phyloP scores from a whole-genome alignment of 805 yeast species.

The Aciculoconidium aculeatum region DNA sequence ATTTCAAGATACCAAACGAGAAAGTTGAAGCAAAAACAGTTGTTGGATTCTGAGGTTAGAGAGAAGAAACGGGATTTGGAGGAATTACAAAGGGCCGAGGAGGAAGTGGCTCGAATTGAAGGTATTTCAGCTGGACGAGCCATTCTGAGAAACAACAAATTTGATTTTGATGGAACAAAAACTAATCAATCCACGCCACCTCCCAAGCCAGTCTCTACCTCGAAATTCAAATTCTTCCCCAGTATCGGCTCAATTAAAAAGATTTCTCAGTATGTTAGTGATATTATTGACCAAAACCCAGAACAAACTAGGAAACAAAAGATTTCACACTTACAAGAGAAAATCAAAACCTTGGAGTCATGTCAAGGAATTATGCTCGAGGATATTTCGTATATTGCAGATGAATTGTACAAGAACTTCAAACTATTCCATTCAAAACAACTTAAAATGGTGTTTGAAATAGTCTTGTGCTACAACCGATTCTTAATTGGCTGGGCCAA shows the following conservation, averaged over 20 bases:
- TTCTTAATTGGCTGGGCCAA: constrained; percentile 62
- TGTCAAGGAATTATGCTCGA: constrained; percentile 42
- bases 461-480: constrained; percentile 48
- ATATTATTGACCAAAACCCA: constrained; percentile 62
- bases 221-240: constrained; percentile 46
- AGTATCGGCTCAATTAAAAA: constrained; percentile 42
- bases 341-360: constrained; percentile 45
- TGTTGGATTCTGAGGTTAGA: constrained; percentile 27
- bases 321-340: constrained; percentile 43
- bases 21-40: constrained; percentile 26
- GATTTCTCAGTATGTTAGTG: constrained; percentile 47
- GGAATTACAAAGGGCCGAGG: constrained; percentile 24
- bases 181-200: constrained; percentile 9
- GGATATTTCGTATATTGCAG: constrained; percentile 35
- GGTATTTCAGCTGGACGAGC: constrained; percentile 16
- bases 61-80: constrained; percentile 28
- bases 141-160: constrained; percentile 16
- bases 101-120: constrained; percentile 24
- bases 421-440: constrained; percentile 46
- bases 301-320: constrained; percentile 55
- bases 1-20: constrained; percentile 53
- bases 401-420: constrained; percentile 42
- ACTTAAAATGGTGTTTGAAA: constrained; percentile 45
- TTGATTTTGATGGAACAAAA: constrained; percentile 12
- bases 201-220: constrained; percentile 13